These are phyloP conservation scores for Psidium friedrichsthalianum DNA, from an alignment of 345 rosid genomes.

Conservation along the genomic window DNA sequence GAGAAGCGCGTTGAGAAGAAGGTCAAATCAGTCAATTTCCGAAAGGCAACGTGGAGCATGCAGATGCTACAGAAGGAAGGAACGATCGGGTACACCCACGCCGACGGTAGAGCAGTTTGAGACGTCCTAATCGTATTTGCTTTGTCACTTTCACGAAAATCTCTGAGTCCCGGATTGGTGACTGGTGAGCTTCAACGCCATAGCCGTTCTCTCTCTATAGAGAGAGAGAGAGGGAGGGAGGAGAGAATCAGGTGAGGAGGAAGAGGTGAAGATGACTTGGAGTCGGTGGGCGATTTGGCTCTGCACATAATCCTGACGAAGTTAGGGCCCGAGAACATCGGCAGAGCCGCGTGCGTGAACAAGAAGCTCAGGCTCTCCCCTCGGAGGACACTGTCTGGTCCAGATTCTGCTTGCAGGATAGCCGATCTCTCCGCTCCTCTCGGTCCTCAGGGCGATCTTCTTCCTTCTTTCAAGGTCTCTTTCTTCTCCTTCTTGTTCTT, in stretches of 20 bases:
- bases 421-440: constrained; percentile 51
- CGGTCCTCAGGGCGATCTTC: constrained; percentile 43
- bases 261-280: constrained; percentile 33
- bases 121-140: background rate
- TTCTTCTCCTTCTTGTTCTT: no score
- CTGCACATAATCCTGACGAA: constrained; percentile 38
- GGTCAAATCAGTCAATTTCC: no score
- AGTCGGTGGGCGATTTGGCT: constrained; percentile 51
- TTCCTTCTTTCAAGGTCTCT: constrained; percentile 66
- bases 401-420: constrained; percentile 38
- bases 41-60: background rate
- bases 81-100: background rate
- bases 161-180: background rate
- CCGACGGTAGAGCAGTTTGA: background rate
- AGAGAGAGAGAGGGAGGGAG: background rate
- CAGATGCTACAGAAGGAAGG: background rate
- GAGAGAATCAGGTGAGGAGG: background rate
- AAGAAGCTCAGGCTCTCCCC: constrained; percentile 30
- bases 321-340: constrained; percentile 39
- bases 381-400: constrained; percentile 78
- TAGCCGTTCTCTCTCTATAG: background rate
- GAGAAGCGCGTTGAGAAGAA: no score
- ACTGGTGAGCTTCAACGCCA: background rate
- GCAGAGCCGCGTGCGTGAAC: constrained; percentile 44
- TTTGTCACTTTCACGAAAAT: background rate